Conservation (phyloP, 768 basidiomycete genomes). For the Mrakia frigida region DNA sequence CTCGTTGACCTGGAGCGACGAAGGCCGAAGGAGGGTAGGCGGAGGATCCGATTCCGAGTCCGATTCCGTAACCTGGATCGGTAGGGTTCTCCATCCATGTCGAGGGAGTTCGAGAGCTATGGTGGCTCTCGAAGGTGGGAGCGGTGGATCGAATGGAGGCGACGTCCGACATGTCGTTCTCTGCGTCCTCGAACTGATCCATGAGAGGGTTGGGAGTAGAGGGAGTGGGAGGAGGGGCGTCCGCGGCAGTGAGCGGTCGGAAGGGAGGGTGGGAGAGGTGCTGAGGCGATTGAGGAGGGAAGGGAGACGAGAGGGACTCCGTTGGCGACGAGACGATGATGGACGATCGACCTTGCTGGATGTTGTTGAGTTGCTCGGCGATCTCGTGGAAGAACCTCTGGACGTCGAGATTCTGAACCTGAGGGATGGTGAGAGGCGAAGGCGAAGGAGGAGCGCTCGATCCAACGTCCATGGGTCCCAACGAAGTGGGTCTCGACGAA, state of each 20-base stretch:
- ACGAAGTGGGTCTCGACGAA: not conserved
- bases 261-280: slow-evolving; percentile 32
- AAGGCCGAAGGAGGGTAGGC: slow-evolving; percentile 32
- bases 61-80: slow-evolving; percentile 35
- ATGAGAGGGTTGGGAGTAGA: slow-evolving; percentile 13
- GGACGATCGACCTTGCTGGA: slow-evolving; percentile 51
- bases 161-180: slow-evolving; percentile 45
- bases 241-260: slow-evolving; percentile 24
- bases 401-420: slow-evolving; percentile 67
- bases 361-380: slow-evolving; percentile 67
- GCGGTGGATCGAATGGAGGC: slow-evolving; percentile 39
- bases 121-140: slow-evolving; percentile 15
- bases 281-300: slow-evolving; percentile 32
- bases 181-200: slow-evolving; percentile 46
- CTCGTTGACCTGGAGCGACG: slow-evolving; percentile 35
- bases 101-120: not conserved
- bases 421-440: slow-evolving; percentile 57
- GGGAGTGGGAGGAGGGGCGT: slow-evolving; percentile 25
- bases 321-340: slow-evolving; percentile 41
- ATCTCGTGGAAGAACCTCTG: slow-evolving; percentile 82
- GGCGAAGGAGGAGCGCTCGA: slow-evolving; percentile 36
- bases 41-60: slow-evolving; percentile 39
- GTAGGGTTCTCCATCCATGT: slow-evolving; percentile 17
- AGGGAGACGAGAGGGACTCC: slow-evolving; percentile 23
- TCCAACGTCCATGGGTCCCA: slow-evolving; percentile 22